A percentile compares a stretch with the other conserved stretches of the same genome.
These are phyloP conservation scores for Cicer cuneatum DNA, from an alignment of 306 rosid species.

Conservation along the genomic window DNA sequence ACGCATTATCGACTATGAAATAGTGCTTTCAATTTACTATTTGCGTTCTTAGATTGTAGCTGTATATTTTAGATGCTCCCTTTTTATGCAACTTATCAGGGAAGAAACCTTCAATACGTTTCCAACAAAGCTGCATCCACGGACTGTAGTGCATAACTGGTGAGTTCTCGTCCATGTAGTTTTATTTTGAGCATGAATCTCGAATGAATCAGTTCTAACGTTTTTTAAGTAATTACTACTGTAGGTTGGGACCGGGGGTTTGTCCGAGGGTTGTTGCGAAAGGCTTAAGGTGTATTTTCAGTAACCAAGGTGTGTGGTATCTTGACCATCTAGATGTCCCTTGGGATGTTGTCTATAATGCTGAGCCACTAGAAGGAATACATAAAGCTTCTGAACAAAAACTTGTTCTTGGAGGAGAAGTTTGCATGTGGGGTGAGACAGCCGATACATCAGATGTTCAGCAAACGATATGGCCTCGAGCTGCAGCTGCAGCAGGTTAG, in stretches of 20 bases:
- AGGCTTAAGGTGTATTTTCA: constrained; percentile 94
- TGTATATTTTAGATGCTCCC: constrained; percentile 21
- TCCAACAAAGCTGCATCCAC: constrained; percentile 75
- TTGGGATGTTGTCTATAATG: constrained; percentile 73
- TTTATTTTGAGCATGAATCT: constrained; percentile 31
- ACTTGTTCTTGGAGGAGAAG: constrained; percentile 97
- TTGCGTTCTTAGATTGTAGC: constrained; percentile 2
- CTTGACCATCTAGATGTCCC: constrained; percentile 91
- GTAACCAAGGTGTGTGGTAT: constrained; percentile 96
- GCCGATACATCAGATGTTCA: constrained; percentile 85
- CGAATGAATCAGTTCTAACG: constrained; percentile 24
- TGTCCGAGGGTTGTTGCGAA: constrained; percentile 84
- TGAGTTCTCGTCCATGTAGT: constrained; percentile 47
- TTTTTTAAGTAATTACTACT: constrained; percentile 29
- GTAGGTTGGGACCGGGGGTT: constrained; percentile 84
- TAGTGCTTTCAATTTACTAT: constrained; percentile 20
- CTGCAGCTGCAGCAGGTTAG: constrained; percentile 98
- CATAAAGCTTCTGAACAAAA: constrained; percentile 57
- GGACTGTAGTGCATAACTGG: constrained; percentile 96
- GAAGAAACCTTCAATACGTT: constrained; percentile 92
- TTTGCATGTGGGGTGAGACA: constrained; percentile 94
- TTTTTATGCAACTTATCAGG: constrained; percentile 63
- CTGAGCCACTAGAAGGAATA: constrained; percentile 90
- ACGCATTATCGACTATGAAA: not conserved
- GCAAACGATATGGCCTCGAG: constrained; percentile 98